phyloP scores from a whole-genome alignment of 352 stramenopile species.

The Phytophthora idaei region DNA sequence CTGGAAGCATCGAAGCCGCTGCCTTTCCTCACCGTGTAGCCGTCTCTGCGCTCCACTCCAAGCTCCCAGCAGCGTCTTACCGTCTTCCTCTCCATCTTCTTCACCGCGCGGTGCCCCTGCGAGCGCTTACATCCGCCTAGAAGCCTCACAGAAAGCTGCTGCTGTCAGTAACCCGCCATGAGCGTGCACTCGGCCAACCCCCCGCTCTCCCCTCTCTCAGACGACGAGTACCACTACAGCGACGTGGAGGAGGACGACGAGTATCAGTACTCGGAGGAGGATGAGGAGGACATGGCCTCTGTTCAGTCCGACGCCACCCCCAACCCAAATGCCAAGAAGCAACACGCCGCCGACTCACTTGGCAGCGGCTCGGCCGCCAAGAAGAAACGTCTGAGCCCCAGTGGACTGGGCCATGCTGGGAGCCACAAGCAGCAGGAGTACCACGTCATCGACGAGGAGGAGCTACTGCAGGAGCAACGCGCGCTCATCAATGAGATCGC shows the following conservation, averaged over 20 bases:
- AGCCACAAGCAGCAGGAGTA: constrained; percentile 58
- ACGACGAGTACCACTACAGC: constrained; percentile 88
- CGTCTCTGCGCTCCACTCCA: neutral
- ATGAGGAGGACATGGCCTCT: constrained; percentile 37
- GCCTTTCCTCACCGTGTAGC: constrained; percentile 9
- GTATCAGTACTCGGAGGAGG: constrained; percentile 75
- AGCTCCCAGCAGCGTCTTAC: neutral
- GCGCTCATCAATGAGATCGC: constrained; percentile 74
- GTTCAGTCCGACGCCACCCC: constrained; percentile 29
- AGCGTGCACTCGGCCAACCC: constrained; percentile 15
- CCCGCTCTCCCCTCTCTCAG: constrained; percentile 59
- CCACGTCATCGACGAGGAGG: constrained; percentile 83
- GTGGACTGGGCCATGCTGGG: constrained; percentile 39
- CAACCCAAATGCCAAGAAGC: constrained; percentile 39
- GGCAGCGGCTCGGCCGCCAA: constrained; percentile 57
- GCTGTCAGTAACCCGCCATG: constrained; percentile 13
- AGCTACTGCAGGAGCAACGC: constrained; percentile 74
- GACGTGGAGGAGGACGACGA: constrained; percentile 72
- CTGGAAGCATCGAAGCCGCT: neutral
- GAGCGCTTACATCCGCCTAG: neutral
- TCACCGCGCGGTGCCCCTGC: neutral
- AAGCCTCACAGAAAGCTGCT: neutral
- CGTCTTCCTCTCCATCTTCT: neutral
- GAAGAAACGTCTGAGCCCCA: constrained; percentile 70
- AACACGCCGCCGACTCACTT: constrained; percentile 32